phyloP scores from a whole-genome alignment of 768 basidiomycete species.

The Tulasnella sp. region DNA sequence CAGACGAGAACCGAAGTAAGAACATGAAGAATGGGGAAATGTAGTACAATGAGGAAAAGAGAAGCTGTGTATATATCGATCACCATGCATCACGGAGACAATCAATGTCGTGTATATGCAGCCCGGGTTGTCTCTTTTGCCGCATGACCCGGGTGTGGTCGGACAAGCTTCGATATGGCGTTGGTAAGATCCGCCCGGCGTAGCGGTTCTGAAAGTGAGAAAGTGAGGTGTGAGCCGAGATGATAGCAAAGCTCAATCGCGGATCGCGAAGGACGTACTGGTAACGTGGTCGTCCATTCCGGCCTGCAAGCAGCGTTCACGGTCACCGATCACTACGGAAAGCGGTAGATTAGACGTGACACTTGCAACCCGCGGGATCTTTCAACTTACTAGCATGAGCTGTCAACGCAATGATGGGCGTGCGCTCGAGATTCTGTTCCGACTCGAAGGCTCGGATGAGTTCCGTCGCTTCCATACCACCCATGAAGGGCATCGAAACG shows the following conservation, averaged over 20 bases:
- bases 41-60: background rate
- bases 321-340: slow-evolving; percentile 79
- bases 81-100: background rate
- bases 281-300: slow-evolving; percentile 82
- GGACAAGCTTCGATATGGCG: slow-evolving; percentile 73
- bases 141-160: slow-evolving; percentile 4
- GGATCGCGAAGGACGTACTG: slow-evolving; percentile 54
- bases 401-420: slow-evolving; percentile 94
- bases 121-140: background rate
- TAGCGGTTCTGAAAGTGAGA: slow-evolving; percentile 61
- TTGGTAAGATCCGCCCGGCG: slow-evolving; percentile 79
- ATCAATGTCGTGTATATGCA: slow-evolving; percentile 9
- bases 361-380: background rate
- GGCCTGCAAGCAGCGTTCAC: slow-evolving; percentile 74
- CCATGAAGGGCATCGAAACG: slow-evolving; percentile 98
- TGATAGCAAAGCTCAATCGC: background rate
- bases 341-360: background rate
- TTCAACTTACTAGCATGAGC: slow-evolving; percentile 87
- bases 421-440: slow-evolving; percentile 66
- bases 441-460: slow-evolving; percentile 85
- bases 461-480: slow-evolving; percentile 96
- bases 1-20: background rate
- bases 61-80: background rate
- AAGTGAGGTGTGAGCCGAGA: background rate
- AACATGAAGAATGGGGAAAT: background rate